Evolutionary conservation across 352 stramenopile genomes (phyloP), one percentile per base, ranked within the genome.

Genomic region (Globisporangium splendens): DNA sequence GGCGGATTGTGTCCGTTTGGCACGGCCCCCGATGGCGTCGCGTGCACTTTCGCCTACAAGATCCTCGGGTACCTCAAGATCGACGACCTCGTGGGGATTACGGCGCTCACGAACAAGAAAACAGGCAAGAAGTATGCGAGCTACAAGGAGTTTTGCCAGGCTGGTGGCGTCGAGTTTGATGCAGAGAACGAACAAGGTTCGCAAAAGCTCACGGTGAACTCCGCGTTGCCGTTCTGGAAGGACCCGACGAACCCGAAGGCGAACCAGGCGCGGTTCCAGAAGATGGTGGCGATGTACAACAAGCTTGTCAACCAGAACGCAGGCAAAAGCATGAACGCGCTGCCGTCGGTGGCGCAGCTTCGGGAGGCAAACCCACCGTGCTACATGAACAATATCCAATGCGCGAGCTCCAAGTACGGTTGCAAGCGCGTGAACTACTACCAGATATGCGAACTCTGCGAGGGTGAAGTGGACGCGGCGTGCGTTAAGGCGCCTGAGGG

Each of bases 281-380:
- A 71, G 38, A 77, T 91, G 64, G 69, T 93, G 21, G 52, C 66
- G n/a, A 50, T 79, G 53, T 91, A 93, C 66, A 88, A 89, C 63
- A 50, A 77, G 50, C 46, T 72, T 14, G 65, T 59, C 13, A 53
- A 52, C 15, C 46, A 63, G 39, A 63, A 35, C 63, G 56, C 39
- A 64, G 73, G 20, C 44, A 78, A 72, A 52, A 31, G 24, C 24
- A 89, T 90, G 70, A 48, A 46, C 18, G 39, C 78, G 18, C 68
- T 93, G 11, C 80, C 83, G 22, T 64, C 50, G 1, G 39, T 89
- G 14, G 60, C 59, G 0, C 44, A 58, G 46, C 69, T 93, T 20
- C 70, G 63, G 8, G 59, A 55, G 0, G 46, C 38, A 6, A 93
- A 93, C 65, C 83, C 83, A 7, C 60, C 73, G 48, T 94, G 84